Percentiles rank a stretch among this genome's conserved stretches.
Evolutionary conservation across 2,329 filamentous ascomycete genomes (phyloP).

Genomic region (Aspergillus pseudonomiae): DNA sequence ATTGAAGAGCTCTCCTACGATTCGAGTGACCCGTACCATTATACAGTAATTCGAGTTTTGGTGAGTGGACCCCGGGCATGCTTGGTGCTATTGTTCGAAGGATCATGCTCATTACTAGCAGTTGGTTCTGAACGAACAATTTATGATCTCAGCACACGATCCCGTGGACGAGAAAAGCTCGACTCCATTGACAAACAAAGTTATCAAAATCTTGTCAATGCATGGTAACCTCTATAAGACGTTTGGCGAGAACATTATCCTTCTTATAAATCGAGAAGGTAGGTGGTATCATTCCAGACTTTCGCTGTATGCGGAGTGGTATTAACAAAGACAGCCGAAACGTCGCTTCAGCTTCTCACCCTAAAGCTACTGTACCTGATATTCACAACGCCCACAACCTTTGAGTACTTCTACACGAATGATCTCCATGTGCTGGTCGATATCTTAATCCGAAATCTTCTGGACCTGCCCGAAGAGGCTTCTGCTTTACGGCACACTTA

Average conservation of each 20-base stretch:
- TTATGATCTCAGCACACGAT: constrained; percentile 78
- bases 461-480: constrained; percentile 86
- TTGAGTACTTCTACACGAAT: constrained; percentile 99
- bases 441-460: constrained; percentile 94
- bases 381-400: constrained; percentile 87
- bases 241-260: constrained; percentile 96
- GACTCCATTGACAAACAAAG: constrained; percentile 78
- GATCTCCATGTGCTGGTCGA: constrained; percentile 92
- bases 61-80: constrained; percentile 54
- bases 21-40: constrained; percentile 90
- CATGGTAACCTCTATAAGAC: constrained; percentile 83
- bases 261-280: constrained; percentile 90
- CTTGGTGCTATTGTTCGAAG: not conserved
- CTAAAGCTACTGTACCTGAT: constrained; percentile 93
- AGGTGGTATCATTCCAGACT: constrained; percentile 13
- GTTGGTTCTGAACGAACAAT: constrained; percentile 97
- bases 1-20: constrained; percentile 89
- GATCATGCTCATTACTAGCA: constrained; percentile 43
- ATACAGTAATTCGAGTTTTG: constrained; percentile 88
- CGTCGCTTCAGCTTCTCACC: constrained; percentile 91
- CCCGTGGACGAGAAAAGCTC: constrained; percentile 42
- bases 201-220: constrained; percentile 85
- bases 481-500: constrained; percentile 83
- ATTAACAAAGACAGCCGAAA: constrained; percentile 63
- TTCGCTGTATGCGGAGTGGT: not conserved